Base-by-base conservation (phyloP, 768 basidiomycete species). In the Coprinopsis strossmayeri region DNA sequence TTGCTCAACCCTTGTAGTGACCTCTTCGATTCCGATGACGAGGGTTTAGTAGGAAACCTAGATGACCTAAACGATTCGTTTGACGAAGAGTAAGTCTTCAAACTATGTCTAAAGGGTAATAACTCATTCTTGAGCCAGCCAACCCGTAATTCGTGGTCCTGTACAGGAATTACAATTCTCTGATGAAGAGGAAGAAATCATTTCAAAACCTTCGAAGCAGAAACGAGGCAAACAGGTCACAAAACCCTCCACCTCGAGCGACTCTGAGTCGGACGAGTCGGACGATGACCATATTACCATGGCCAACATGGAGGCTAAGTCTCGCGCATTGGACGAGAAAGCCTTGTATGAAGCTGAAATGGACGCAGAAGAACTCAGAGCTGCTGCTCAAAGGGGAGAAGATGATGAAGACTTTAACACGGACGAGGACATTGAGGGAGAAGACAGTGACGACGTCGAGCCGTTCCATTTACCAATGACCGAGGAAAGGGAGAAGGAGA, bases 241-340 rank as follows among this genome's bases (percentile, higher is more conserved):
- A n/a, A n/a, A n/a, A n/a, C n/a, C n/a, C n/a, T n/a, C n/a, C 49
- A 46, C 51, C 23, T 61, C 60, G 17, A 60, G 52, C 45, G 73
- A 63, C 28, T 74, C 74, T 15, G 68, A 71, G 34, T 9, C 9
- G 18, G 70, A 71, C 9, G 71, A 71, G 4, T 51, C 49, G 17
- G 73, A 67, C 5, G 76, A 74, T 37, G 71, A 54, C 11, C 84
- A 71, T 45, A 66, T 83, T 27, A 92, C 89, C 5, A 81, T 81
- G 66, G 77, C 76, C 21, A 92, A 91, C 58, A 89, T 92, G 76
- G 90, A 87, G 54, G 78, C 81, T 30, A 82, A 81, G 23, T 91
- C 90, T 38, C 79, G 79, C 47, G 87, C 86, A 45, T 65, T 91
- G 43, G 90, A 92, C 55, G 81, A 73, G 18, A 68, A 74, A 54